phyloP scores from a whole-genome alignment of 768 basidiomycete genomes.

The Boletus vinaceobasis region DNA sequence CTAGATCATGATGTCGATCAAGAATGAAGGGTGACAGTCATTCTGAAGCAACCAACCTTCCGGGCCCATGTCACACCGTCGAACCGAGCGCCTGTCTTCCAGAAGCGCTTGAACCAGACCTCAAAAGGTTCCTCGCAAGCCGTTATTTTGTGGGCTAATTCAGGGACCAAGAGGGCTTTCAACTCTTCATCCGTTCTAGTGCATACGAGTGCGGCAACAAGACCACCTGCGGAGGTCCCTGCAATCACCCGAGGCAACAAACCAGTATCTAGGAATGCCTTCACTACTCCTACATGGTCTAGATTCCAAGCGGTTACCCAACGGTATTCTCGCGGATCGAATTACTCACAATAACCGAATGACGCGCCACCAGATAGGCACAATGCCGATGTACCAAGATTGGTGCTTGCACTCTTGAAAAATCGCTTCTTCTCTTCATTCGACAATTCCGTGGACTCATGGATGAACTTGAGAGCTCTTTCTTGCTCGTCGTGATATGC shows the following conservation, averaged over 20 bases:
- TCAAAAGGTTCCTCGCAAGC: conserved; percentile 76
- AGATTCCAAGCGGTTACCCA: conserved; percentile 3
- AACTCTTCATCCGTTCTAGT: conserved; percentile 89
- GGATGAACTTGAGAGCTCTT: conserved; percentile 69
- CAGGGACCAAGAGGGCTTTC: conserved; percentile 69
- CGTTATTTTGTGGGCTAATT: conserved; percentile 78
- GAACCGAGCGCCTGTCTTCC: conserved; percentile 91
- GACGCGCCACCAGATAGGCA: conserved; percentile 96
- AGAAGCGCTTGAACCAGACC: conserved; percentile 69
- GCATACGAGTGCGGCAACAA: conserved; percentile 73
- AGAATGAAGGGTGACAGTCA: not conserved
- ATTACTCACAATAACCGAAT: conserved; percentile 82
- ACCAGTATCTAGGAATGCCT: conserved; percentile 84
- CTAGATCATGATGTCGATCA: conserved; percentile 34
- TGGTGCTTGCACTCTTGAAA: conserved; percentile 85
- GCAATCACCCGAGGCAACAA: conserved; percentile 90
- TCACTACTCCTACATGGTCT: conserved; percentile 91
- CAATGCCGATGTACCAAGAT: conserved; percentile 86
- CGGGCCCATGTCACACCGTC: conserved; percentile 86
- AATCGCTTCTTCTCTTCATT: conserved; percentile 89
- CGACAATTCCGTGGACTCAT: conserved; percentile 67
- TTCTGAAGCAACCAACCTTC: conserved; percentile 52
- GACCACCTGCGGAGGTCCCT: conserved; percentile 91
- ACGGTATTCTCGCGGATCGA: not conserved
- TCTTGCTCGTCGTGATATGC: conserved; percentile 82